Evolutionary conservation across 306 rosid genomes (phyloP).

Genomic region (Vigna unguiculata): DNA sequence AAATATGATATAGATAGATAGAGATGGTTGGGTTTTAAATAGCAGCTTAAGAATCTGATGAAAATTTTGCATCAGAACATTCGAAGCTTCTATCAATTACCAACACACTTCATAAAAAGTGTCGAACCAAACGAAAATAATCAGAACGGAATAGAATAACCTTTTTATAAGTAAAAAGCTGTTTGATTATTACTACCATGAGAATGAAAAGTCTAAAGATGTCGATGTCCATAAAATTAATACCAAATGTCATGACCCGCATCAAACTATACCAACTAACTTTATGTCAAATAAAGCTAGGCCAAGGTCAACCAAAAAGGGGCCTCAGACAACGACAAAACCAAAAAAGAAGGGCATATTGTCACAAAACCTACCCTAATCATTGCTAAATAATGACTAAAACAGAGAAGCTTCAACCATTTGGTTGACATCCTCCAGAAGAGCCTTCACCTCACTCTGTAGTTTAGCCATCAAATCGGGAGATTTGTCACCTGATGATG

Average conservation of each 20-base stretch:
- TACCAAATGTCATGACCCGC: conserved; percentile 22
- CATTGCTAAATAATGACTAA: conserved; percentile 40
- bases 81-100: not conserved
- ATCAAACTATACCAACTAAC: conserved; percentile 16
- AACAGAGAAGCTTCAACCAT: conserved; percentile 56
- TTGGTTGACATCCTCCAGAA: conserved; percentile 68
- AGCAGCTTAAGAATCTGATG: not conserved
- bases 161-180: conserved; percentile 31
- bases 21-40: not conserved
- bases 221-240: conserved; percentile 31
- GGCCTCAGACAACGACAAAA: conserved; percentile 11
- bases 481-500: conserved; percentile 50
- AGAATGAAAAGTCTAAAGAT: conserved; percentile 25
- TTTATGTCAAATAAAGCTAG: conserved; percentile 29
- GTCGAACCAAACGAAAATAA: not conserved
- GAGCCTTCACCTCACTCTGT: conserved; percentile 59
- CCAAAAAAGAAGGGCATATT: conserved; percentile 36
- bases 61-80: not conserved
- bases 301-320: conserved; percentile 27
- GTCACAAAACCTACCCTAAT: conserved; percentile 50
- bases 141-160: not conserved
- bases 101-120: not conserved
- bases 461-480: conserved; percentile 55
- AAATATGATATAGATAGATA: not conserved
- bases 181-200: conserved; percentile 36